Evolutionary conservation across 192 early-diverging fungal species (phyloP), one percentile per base, ranked within the genome.

Genomic region (Coemansia sp.): DNA sequence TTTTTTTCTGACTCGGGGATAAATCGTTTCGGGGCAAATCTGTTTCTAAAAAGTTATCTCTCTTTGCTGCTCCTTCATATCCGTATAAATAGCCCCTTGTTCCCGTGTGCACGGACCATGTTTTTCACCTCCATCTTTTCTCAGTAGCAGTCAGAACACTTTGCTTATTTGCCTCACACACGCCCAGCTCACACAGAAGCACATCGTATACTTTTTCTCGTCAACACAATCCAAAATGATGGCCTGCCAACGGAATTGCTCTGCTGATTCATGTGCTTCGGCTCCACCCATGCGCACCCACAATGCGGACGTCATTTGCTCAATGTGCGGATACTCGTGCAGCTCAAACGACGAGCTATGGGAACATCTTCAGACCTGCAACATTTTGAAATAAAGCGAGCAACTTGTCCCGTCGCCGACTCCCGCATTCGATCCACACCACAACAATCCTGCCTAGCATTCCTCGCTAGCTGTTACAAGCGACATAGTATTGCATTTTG

Each of bases 291-390:
- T 75, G 53, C 56, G 73, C 26, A 67, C 23, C 1, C 48, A 43
- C 41, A 60, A 38, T 4, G 59, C 56, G 13, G 37, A 67, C 39
- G 8, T 74, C 40, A 43, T 50, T 32, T 83, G 80, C 68, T 76
- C 80, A 13, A 74, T 83, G 71, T 83, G 80, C 44, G 80, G 80
- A 26, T 71, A 74, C 26, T 13, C 66, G 6, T 76, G 71, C 71
- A 64, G 52, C 66, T 65, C 70, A 26, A 74, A 64, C 68, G 75
- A 76, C 42, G 80, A 76, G 68, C 70, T 83, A 63, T 83, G 80
- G 80, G 71, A 77, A 65, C 80, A 83, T 43, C 43, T 83, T 12
- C 80, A 83, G 63, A 69, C 66, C 15, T 83, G 80, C 75, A 71
- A 83, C 48, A 77, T 77, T 38, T 54, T 82, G 52, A 57, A 62